A percentile compares a stretch with the other conserved stretches of the same genome.
These are phyloP conservation scores for Aspergillus tanneri DNA, from an alignment of 2,329 filamentous ascomycete species.

Conservation along the genomic window DNA sequence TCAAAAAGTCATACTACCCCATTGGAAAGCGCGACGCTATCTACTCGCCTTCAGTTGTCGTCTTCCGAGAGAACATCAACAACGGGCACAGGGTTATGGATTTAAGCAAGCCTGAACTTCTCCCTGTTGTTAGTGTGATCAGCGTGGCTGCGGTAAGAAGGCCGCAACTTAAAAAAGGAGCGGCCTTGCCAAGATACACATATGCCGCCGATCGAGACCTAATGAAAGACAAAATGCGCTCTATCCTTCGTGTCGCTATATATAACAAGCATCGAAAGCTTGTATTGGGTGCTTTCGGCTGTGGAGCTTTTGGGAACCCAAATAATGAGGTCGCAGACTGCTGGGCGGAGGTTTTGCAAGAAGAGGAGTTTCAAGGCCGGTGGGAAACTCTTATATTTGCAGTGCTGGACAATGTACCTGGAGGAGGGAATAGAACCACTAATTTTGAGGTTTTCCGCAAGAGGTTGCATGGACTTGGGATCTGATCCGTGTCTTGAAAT, in stretches of 20 bases:
- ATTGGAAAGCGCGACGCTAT: slow-evolving; percentile 52
- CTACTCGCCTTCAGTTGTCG: slow-evolving; percentile 60
- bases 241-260: slow-evolving; percentile 61
- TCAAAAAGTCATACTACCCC: slow-evolving; percentile 54
- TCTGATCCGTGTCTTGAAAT: too few species aligned
- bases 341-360: slow-evolving; percentile 61
- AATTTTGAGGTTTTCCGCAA: slow-evolving; percentile 33
- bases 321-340: slow-evolving; percentile 60
- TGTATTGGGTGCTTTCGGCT: slow-evolving; percentile 68
- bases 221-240: slow-evolving; percentile 63
- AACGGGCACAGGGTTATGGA: slow-evolving; percentile 51
- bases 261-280: slow-evolving; percentile 56
- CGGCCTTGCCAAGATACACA: slow-evolving; percentile 37
- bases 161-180: slow-evolving; percentile 35
- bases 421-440: slow-evolving; percentile 25
- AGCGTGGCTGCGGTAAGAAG: slow-evolving; percentile 58
- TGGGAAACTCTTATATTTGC: slow-evolving; percentile 67
- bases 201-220: slow-evolving; percentile 48
- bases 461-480: slow-evolving; percentile 29
- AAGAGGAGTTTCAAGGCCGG: slow-evolving; percentile 64
- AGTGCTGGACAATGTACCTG: slow-evolving; percentile 44
- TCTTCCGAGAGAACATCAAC: slow-evolving; percentile 55
- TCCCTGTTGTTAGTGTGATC: slow-evolving; percentile 59
- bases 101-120: slow-evolving; percentile 29
- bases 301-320: slow-evolving; percentile 66